A percentile compares a stretch with the other conserved stretches of the same genome.
phyloP scores from a whole-genome alignment of 768 basidiomycete species.

The Omphalotus guepiniiformis region DNA sequence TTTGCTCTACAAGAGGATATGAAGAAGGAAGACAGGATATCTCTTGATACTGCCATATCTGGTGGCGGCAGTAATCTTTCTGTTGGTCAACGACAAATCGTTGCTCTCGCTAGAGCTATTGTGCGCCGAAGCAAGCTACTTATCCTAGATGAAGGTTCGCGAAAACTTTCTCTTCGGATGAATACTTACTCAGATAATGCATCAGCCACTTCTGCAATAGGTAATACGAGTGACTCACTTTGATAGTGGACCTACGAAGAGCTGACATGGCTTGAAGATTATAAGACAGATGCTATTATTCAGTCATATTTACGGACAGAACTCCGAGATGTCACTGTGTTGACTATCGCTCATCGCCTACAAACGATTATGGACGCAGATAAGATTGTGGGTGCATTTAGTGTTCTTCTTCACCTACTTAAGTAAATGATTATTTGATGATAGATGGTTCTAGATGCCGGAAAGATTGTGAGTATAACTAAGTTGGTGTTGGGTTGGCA shows the following conservation, averaged over 20 bases:
- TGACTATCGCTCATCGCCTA: conserved; percentile 41
- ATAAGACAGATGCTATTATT: conserved; percentile 38
- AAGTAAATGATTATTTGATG: neutral
- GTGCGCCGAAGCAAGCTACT: conserved; percentile 47
- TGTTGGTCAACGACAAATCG: conserved; percentile 64
- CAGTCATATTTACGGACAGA: conserved; percentile 37
- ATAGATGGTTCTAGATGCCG: conserved; percentile 41
- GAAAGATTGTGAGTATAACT: conserved; percentile 26
- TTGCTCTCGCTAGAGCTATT: conserved; percentile 57
- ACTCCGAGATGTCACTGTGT: conserved; percentile 32
- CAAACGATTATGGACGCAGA: conserved; percentile 31
- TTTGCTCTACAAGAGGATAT: conserved; percentile 29
- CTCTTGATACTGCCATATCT: conserved; percentile 54
- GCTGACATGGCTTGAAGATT: conserved; percentile 10
- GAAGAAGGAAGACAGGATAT: conserved; percentile 29
- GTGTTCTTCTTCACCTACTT: conserved; percentile 7
- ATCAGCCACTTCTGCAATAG: conserved; percentile 23
- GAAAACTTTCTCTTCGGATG: conserved; percentile 11
- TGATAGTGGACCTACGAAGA: neutral
- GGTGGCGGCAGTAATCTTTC: conserved; percentile 66
- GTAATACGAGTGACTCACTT: conserved; percentile 9
- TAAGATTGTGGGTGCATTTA: conserved; percentile 24
- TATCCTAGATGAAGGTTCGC: conserved; percentile 55
- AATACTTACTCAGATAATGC: neutral
- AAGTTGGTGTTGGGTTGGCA: neutral